phyloP scores from a whole-genome alignment of 2,329 filamentous ascomycete genomes.

The Sporothrix brasiliensis region DNA sequence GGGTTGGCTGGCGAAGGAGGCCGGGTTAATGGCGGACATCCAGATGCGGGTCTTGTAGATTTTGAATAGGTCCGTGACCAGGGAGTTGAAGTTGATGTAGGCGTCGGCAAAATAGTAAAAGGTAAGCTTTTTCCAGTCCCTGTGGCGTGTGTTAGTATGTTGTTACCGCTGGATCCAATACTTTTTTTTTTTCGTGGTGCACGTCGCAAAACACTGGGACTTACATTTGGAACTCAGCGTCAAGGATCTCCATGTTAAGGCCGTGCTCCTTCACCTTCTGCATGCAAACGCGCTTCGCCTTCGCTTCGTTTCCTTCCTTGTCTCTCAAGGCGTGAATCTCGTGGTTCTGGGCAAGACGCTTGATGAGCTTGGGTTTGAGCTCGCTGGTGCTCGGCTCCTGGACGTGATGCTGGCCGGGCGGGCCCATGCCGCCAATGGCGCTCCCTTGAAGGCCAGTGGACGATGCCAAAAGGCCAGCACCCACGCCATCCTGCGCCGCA shows the following conservation, averaged over 20 bases:
- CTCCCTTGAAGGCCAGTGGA: slow-evolving; percentile 67
- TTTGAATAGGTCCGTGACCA: slow-evolving; percentile 97
- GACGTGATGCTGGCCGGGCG: slow-evolving; percentile 70
- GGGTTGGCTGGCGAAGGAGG: slow-evolving; percentile 82
- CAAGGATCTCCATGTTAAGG: slow-evolving; percentile 93
- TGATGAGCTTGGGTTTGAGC: slow-evolving; percentile 94
- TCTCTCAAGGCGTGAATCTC: slow-evolving; percentile 87
- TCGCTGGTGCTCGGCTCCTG: slow-evolving; percentile 73
- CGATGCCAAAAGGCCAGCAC: slow-evolving; percentile 65
- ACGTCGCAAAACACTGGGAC: slow-evolving; percentile 40
- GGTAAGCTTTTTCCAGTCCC: slow-evolving; percentile 98
- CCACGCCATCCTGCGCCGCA: slow-evolving; percentile 61
- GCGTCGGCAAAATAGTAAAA: slow-evolving; percentile 99
- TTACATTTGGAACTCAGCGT: slow-evolving; percentile 98
- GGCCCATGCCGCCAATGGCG: slow-evolving; percentile 77
- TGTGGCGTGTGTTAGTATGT: slow-evolving; percentile 47
- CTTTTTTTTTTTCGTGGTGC: not conserved
- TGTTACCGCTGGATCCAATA: not conserved
- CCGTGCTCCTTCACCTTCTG: slow-evolving; percentile 95
- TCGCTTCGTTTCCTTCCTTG: slow-evolving; percentile 96
- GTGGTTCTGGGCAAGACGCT: slow-evolving; percentile 86
- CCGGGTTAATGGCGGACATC: slow-evolving; percentile 99
- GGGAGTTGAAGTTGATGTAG: slow-evolving; percentile 98
- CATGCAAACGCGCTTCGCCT: slow-evolving; percentile 94
- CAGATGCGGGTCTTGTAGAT: slow-evolving; percentile 99